Base-by-base conservation (phyloP, 305 asterid genomes). In the Rubia tinctorum region DNA sequence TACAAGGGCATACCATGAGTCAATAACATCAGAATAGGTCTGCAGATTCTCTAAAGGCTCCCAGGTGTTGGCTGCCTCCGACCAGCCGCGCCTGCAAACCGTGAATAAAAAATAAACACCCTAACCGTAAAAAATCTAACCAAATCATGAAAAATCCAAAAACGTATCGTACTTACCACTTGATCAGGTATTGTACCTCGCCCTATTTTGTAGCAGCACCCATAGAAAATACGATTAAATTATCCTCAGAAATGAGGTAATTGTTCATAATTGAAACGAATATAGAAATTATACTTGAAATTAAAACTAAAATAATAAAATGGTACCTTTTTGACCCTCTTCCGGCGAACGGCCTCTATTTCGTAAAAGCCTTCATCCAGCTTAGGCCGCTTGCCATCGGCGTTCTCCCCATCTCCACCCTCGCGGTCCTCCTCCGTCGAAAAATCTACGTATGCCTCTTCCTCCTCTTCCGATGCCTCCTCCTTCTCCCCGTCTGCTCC, bases 31-130 rank as follows among this genome's bases (percentile, higher is more conserved):
- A 0, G 88, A 80, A 78, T 87, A 82, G 70, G 86, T 88, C 79
- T 80, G 22, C 76, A 95, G 83, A 83, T 95, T 95, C 60, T 82
- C 87, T 73, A 85, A 70, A n/a, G 99, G 99, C 86, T 95, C 99
- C 99, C 99, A 95, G 9, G 99, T 92, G 74, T 92, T 95, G 3
- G 82, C 91, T 0, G 91, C 87, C 86, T 90, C 99, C 6, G 99
- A 88, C 99, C 99, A 95, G 71, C 92, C 99, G 70, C 96, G 94
- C 99, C 99, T 95, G 77, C 45, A 69, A 76, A 76, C 37, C 80
- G 74, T 37, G 55, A 73, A 51, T 44, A 67, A 43, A 43, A 40
- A 23, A 67, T 67, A 20, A 67, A 67, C 12, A 5, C 1, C 39
- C 8, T 10, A 20, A 67, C 15, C 9, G 7, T 62, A 5, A 23